phyloP scores from a whole-genome alignment of 148 eudicot genomes.

The Rhododendron simsii region DNA sequence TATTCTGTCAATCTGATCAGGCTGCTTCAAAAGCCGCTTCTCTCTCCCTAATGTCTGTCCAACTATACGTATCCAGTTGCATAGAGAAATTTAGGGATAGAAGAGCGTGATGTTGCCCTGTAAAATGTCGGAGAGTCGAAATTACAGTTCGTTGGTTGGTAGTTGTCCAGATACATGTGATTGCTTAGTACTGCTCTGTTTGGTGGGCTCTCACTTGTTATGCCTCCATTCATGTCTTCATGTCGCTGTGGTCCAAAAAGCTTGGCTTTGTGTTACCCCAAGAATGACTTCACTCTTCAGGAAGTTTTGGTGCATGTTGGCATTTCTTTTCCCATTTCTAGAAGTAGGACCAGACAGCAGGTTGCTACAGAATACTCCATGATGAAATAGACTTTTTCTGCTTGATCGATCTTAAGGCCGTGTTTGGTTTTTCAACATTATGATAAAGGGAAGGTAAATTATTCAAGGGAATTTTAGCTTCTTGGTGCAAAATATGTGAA shows the following conservation, averaged over 20 bases:
- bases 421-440: too few species aligned
- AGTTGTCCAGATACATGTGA: constrained; percentile 5
- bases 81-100: not conserved
- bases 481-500: not conserved
- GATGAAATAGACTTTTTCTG: not conserved
- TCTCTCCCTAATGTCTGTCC: not conserved
- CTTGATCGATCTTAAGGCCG: not conserved
- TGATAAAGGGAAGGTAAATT: not conserved
- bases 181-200: not conserved
- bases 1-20: not conserved
- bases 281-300: not conserved
- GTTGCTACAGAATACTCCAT: not conserved
- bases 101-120: not conserved
- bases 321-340: not conserved
- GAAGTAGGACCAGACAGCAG: not conserved
- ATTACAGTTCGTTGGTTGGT: not conserved
- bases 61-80: not conserved
- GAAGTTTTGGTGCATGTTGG: not conserved
- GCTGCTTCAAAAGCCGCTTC: not conserved
- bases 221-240: not conserved
- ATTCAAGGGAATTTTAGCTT: not conserved
- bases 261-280: not conserved
- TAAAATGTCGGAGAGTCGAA: not conserved
- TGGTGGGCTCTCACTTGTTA: not conserved
- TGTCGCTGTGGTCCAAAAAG: constrained; percentile 8